Evolutionary conservation across 306 rosid species (phyloP).

Genomic region (Inga oerstediana): DNA sequence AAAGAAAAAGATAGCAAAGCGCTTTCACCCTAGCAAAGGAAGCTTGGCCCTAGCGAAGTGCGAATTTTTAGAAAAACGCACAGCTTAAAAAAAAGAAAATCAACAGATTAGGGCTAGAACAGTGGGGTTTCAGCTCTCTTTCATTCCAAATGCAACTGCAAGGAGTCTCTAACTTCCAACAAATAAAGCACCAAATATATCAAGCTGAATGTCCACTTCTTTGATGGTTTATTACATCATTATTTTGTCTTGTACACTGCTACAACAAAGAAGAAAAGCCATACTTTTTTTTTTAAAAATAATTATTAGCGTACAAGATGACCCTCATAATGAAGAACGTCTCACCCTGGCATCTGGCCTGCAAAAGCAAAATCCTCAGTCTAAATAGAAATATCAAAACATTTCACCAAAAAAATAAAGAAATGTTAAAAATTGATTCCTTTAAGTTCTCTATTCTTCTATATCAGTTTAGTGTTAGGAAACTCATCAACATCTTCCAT

Average conservation of each 20-base stretch:
- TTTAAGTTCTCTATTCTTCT: neutral
- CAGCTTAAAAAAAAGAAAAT: too few relatives aligned
- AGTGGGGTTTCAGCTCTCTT: too few relatives aligned
- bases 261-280: neutral
- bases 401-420: neutral
- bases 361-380: constrained; percentile 46
- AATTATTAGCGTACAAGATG: constrained; percentile 13
- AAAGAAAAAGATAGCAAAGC: too few relatives aligned
- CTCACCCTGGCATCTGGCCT: constrained; percentile 53
- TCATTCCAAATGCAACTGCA: too few relatives aligned
- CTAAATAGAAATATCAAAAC: neutral
- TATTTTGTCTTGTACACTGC: neutral
- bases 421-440: neutral
- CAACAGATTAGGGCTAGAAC: too few relatives aligned
- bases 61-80: too few relatives aligned
- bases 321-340: constrained; percentile 53
- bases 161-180: neutral
- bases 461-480: neutral
- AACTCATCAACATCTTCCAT: neutral
- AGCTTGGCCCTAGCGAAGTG: too few relatives aligned
- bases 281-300: neutral
- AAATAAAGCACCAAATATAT: neutral
- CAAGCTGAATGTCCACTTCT: neutral
- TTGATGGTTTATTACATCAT: constrained; percentile 19
- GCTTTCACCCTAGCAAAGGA: too few relatives aligned